Evolutionary conservation across 2,329 filamentous ascomycete species (phyloP), one percentile per base, ranked within the genome.

Genomic region (Lecanicillium sp.): DNA sequence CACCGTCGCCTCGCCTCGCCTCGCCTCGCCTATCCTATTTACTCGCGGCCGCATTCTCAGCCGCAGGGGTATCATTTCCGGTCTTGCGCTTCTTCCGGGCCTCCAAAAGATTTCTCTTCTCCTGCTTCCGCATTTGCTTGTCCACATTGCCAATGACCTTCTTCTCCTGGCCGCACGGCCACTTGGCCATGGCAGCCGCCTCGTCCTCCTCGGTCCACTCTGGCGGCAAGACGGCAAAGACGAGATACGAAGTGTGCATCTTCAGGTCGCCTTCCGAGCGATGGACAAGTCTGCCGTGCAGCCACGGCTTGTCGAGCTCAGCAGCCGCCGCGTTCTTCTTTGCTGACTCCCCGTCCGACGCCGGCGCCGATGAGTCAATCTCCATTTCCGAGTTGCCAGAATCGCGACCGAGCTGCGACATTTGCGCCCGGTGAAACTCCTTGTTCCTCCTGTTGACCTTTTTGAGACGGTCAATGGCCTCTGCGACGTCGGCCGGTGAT

Each of bases 181-280:
- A 87, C 46, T 72, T 76, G 37, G 72, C 68, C 47, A 73, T 64
- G 36, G 81, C 79, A 20, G 72, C 71, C 22, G 72, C 73, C 62
- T 98, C 92, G 48, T 95, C 87, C 44, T 84, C 84, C 27, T 78
- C 81, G 1, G 70, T 81, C 92, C 92, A 98, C 45, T 85, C 81
- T 31, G 79, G 72, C n/a, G 92, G 90, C 44, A 98, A 63, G 3
- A 92, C 68, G 0, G 92, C 92, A 65, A 98, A 98, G 4, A 94
- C 84, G 4, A 98, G 73, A 58, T 98, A 98, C n/a, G 85, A 92
- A 0, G 92, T 98, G 61, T 98, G 92, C 7, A 86, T 92, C 71
- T 95, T 96, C 44, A 97, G 66, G 54, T 98, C 92, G 1, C 80
- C 68, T 64, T 98, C 92, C 0, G 85, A 80, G 17, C 87, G 76